Evolutionary conservation across 2,329 filamentous ascomycete species (phyloP).

Genomic region (Aspergillus niger): DNA sequence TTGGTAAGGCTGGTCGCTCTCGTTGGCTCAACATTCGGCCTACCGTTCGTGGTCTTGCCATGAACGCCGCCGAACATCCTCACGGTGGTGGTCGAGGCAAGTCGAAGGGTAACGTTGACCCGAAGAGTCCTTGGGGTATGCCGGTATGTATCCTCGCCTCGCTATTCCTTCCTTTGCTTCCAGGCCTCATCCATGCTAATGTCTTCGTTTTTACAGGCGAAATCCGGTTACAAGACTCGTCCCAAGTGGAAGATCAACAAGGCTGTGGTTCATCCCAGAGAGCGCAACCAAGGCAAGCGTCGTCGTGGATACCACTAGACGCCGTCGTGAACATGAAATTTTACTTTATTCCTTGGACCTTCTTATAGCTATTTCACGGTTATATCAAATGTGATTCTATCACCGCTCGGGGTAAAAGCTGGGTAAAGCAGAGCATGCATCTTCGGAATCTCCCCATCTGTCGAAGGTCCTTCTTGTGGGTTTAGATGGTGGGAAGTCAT

Average conservation of each 20-base stretch:
- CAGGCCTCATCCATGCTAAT: conserved; percentile 19
- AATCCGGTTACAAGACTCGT: conserved; percentile 79
- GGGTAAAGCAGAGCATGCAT: not conserved
- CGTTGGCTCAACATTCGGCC: conserved; percentile 93
- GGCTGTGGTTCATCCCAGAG: conserved; percentile 80
- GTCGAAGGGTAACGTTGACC: conserved; percentile 95
- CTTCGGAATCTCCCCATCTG: not conserved
- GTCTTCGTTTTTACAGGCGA: conserved; percentile 43
- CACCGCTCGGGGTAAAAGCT: not conserved
- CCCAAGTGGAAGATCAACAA: conserved; percentile 87
- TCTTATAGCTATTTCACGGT: conserved; percentile 4
- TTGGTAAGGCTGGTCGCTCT: conserved; percentile 92
- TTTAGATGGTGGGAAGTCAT: not conserved
- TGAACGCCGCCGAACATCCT: conserved; percentile 98
- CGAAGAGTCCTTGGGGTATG: conserved; percentile 93
- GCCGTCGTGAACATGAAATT: not conserved
- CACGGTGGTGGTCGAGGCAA: conserved; percentile 99
- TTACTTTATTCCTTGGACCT: conserved; percentile 10
- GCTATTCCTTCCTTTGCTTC: conserved; percentile 10
- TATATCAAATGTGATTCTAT: conserved; percentile 2
- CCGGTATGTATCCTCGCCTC: conserved; percentile 65
- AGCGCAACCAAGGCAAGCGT: conserved; percentile 89
- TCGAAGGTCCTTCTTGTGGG: not conserved
- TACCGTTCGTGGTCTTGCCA: conserved; percentile 94
- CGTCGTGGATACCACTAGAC: conserved; percentile 62